A percentile compares a stretch with the other conserved stretches of the same genome.
Evolutionary conservation across 2,329 filamentous ascomycete genomes (phyloP).

Genomic region (Neofusicoccum parvum): DNA sequence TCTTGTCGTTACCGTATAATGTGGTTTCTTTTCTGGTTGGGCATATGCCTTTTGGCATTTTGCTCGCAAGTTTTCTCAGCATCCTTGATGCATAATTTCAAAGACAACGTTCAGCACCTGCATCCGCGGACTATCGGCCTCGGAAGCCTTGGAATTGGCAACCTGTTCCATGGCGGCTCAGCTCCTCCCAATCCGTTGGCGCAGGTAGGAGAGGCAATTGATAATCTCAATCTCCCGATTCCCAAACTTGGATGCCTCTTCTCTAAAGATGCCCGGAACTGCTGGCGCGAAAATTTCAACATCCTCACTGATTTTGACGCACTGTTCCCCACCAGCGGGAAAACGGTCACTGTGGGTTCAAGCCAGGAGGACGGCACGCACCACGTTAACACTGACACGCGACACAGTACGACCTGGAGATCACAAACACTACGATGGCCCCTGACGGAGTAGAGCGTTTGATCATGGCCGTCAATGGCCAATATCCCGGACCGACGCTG

Average conservation of each 20-base stretch:
- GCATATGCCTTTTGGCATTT: slow-evolving; percentile 9
- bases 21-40: not conserved
- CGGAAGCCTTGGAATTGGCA: not conserved
- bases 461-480: slow-evolving; percentile 45
- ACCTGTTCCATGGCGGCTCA: not conserved
- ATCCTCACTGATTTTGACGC: slow-evolving; percentile 49
- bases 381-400: slow-evolving; percentile 27
- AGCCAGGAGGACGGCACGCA: slow-evolving; percentile 12
- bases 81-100: not conserved
- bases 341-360: slow-evolving; percentile 31
- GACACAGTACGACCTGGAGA: slow-evolving; percentile 42
- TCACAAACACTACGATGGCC: slow-evolving; percentile 45
- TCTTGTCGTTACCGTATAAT: not conserved
- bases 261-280: slow-evolving; percentile 33
- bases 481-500: slow-evolving; percentile 62
- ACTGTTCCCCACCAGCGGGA: slow-evolving; percentile 44
- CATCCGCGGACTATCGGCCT: not conserved
- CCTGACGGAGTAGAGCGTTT: slow-evolving; percentile 43
- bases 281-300: slow-evolving; percentile 47
- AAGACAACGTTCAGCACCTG: not conserved
- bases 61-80: not conserved
- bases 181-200: not conserved
- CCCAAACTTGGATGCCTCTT: slow-evolving; percentile 6
- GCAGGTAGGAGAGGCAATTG: not conserved
- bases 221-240: not conserved